Evolutionary conservation across 1,284 basidiomycete species (phyloP).

Genomic region (Pseudozyma thailandica): DNA sequence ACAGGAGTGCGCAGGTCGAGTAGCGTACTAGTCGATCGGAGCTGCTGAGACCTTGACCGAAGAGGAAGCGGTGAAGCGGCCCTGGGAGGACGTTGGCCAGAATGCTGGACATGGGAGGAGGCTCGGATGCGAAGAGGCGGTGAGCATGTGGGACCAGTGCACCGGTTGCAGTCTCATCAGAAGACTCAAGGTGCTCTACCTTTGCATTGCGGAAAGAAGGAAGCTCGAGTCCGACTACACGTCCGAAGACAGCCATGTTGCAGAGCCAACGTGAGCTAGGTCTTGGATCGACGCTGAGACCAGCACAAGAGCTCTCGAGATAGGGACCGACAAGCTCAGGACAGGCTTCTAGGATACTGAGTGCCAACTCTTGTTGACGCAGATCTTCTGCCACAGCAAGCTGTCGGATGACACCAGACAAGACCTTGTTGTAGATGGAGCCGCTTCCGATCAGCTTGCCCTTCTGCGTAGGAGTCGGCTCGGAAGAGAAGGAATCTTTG

Average conservation of each 20-base stretch:
- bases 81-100: constrained; percentile 68
- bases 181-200: constrained; percentile 70
- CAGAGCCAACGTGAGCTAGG: constrained; percentile 88
- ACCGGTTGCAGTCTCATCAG: constrained; percentile 68
- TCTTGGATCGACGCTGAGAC: constrained; percentile 84
- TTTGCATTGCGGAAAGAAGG: constrained; percentile 72
- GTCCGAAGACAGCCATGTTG: constrained; percentile 82
- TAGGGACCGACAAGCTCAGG: constrained; percentile 86
- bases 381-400: constrained; percentile 84
- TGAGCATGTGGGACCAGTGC: constrained; percentile 58
- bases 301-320: constrained; percentile 69
- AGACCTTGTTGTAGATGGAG: constrained; percentile 82
- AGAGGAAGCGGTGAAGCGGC: constrained; percentile 69
- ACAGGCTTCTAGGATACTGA: constrained; percentile 81
- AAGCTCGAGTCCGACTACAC: constrained; percentile 79
- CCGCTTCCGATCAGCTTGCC: constrained; percentile 19
- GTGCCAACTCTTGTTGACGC: constrained; percentile 83
- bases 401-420: constrained; percentile 78
- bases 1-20: constrained; percentile 78
- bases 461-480: constrained; percentile 69
- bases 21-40: constrained; percentile 80
- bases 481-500: constrained; percentile 59
- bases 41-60: constrained; percentile 76
- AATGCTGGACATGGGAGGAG: constrained; percentile 77
- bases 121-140: constrained; percentile 72